Evolutionary conservation across 768 basidiomycete species (phyloP).

Genomic region (Tricholoma sp.): DNA sequence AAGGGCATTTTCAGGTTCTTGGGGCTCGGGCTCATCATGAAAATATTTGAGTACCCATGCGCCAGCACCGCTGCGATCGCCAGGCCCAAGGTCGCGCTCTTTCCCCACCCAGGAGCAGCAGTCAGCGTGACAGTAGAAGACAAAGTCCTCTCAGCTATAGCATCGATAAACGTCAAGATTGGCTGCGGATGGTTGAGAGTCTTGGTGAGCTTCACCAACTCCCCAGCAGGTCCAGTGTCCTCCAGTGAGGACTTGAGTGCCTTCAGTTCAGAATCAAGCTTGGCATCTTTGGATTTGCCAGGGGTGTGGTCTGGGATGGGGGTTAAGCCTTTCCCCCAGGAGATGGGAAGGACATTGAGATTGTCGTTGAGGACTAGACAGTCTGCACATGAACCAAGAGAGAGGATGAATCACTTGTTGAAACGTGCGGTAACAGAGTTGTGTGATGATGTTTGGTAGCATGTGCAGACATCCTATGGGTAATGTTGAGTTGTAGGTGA

Average conservation of each 20-base stretch:
- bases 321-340: constrained; percentile 91
- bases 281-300: constrained; percentile 28
- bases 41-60: constrained; percentile 95
- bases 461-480: constrained; percentile 86
- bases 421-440: no score
- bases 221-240: constrained; percentile 83
- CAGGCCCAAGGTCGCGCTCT: constrained; percentile 91
- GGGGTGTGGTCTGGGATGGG: constrained; percentile 48
- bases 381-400: constrained; percentile 74
- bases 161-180: no score
- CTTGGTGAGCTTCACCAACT: no score
- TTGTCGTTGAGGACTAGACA: constrained; percentile 97
- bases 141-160: no score
- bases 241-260: constrained; percentile 73
- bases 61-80: constrained; percentile 90
- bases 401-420: no score
- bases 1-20: constrained; percentile 98
- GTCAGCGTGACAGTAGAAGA: no score
- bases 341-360: constrained; percentile 94
- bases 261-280: constrained; percentile 49
- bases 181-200: no score
- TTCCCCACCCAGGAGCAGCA: constrained; percentile 92
- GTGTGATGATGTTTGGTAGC: constrained; percentile 90
- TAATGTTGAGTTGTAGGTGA: neutral
- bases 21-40: constrained; percentile 95